Evolutionary conservation across 2,329 filamentous ascomycete species (phyloP).

Genomic region (Curvularia spicifera): DNA sequence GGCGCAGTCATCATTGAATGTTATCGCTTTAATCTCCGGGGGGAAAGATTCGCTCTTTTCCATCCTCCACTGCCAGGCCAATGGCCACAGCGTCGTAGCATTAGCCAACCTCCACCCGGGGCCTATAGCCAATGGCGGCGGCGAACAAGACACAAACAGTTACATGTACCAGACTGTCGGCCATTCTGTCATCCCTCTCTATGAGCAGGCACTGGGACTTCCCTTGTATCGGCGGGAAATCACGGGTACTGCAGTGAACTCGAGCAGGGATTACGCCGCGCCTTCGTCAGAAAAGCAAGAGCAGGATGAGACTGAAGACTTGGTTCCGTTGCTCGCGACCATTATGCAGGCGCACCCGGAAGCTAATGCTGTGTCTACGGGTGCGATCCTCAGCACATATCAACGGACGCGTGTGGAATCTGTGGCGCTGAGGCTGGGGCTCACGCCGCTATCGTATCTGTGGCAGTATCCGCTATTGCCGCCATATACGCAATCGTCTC

Average conservation of each 20-base stretch:
- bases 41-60: slow-evolving; percentile 98
- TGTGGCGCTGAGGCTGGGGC: slow-evolving; percentile 80
- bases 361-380: slow-evolving; percentile 85
- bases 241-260: slow-evolving; percentile 71
- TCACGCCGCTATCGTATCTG: slow-evolving; percentile 82
- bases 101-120: slow-evolving; percentile 84
- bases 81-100: slow-evolving; percentile 85
- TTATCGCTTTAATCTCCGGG: slow-evolving; percentile 92
- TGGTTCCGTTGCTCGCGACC: slow-evolving; percentile 74
- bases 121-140: slow-evolving; percentile 40
- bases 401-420: slow-evolving; percentile 96
- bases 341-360: slow-evolving; percentile 74
- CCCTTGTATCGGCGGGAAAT: slow-evolving; percentile 86
- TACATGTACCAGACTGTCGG: slow-evolving; percentile 99
- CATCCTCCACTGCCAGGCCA: slow-evolving; percentile 83
- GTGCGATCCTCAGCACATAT: slow-evolving; percentile 93
- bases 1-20: slow-evolving; percentile 50
- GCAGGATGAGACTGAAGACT: slow-evolving; percentile 84
- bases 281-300: slow-evolving; percentile 11
- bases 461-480: slow-evolving; percentile 89
- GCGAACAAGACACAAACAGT: slow-evolving; percentile 77
- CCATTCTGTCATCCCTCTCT: slow-evolving; percentile 84
- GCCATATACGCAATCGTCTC: slow-evolving; percentile 53
- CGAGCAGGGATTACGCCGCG: slow-evolving; percentile 70
- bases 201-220: slow-evolving; percentile 76